A percentile compares a stretch with the other conserved stretches of the same genome.
These are phyloP conservation scores for Cenococcum geophilum DNA, from an alignment of 495 filamentous ascomycete genomes.

Conservation along the genomic window DNA sequence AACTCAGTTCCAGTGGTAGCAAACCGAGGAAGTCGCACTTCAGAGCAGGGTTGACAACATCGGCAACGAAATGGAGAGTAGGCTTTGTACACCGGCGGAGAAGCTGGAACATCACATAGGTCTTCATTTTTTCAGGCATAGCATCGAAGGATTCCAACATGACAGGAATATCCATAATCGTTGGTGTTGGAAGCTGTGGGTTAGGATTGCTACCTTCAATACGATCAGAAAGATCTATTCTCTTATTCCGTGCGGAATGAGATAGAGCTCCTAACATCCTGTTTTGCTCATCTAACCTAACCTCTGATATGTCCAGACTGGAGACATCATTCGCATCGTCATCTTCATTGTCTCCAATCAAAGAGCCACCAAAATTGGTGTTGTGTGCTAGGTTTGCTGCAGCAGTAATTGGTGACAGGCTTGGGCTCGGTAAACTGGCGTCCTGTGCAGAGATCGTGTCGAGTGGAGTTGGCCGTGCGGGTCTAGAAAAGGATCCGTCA, in stretches of 20 bases:
- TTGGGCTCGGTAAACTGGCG: slow-evolving; percentile 88
- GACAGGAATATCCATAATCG: slow-evolving; percentile 65
- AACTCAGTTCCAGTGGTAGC: slow-evolving; percentile 78
- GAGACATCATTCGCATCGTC: slow-evolving; percentile 32
- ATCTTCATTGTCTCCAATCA: slow-evolving; percentile 21
- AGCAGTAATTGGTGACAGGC: slow-evolving; percentile 83
- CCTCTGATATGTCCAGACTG: slow-evolving; percentile 27
- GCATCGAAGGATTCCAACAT: slow-evolving; percentile 88
- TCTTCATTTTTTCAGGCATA: slow-evolving; percentile 81
- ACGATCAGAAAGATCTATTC: slow-evolving; percentile 12
- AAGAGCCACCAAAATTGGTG: neutral
- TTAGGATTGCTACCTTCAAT: slow-evolving; percentile 16
- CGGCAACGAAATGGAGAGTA: slow-evolving; percentile 84
- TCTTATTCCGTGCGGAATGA: slow-evolving; percentile 7
- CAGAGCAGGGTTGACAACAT: slow-evolving; percentile 90
- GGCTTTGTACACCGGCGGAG: slow-evolving; percentile 82
- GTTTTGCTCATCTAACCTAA: slow-evolving; percentile 1
- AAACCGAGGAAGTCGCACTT: slow-evolving; percentile 86
- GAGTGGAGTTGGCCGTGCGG: slow-evolving; percentile 35
- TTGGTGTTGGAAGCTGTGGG: slow-evolving; percentile 38
- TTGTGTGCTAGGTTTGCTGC: slow-evolving; percentile 54
- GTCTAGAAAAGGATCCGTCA: slow-evolving; percentile 24
- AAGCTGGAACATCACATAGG: slow-evolving; percentile 93
- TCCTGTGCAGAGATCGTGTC: slow-evolving; percentile 69
- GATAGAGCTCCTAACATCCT: neutral